phyloP scores from a whole-genome alignment of 1,139 yeast species.

The Lodderomyces parapsilosis region DNA sequence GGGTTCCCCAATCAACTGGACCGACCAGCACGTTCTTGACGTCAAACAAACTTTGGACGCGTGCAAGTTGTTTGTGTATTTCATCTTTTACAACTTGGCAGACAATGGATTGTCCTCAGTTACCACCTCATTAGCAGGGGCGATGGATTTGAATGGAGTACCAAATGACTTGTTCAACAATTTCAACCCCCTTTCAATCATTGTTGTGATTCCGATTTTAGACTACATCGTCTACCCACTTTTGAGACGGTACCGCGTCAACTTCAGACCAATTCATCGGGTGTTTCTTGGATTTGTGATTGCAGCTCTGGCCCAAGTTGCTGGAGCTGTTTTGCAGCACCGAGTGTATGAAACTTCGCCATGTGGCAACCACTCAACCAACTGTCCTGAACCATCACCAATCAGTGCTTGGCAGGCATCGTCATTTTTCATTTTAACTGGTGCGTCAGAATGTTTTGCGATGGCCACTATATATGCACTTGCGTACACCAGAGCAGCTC shows the following conservation, averaged over 20 bases:
- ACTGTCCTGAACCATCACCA: constrained; percentile 51
- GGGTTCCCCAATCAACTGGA: constrained; percentile 41
- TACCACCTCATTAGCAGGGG: constrained; percentile 64
- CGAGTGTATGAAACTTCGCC: constrained; percentile 35
- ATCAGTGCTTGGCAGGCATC: constrained; percentile 58
- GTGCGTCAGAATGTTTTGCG: constrained; percentile 69
- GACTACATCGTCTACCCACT: constrained; percentile 59
- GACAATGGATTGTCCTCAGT: constrained; percentile 67
- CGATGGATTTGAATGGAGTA: constrained; percentile 64
- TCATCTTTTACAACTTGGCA: constrained; percentile 59
- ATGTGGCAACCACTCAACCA: constrained; percentile 43
- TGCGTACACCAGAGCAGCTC: constrained; percentile 71
- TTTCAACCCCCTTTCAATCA: constrained; percentile 66
- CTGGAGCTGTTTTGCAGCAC: constrained; percentile 41
- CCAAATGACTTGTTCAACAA: constrained; percentile 72
- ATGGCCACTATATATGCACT: constrained; percentile 67
- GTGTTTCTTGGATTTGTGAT: constrained; percentile 36
- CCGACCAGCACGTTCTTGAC: constrained; percentile 61
- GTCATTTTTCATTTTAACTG: constrained; percentile 52
- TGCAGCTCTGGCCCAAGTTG: constrained; percentile 38
- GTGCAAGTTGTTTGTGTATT: constrained; percentile 63
- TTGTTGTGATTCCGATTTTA: constrained; percentile 61
- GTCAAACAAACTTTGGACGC: constrained; percentile 57
- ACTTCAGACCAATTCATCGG: constrained; percentile 37
- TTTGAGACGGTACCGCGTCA: constrained; percentile 47